phyloP scores from a whole-genome alignment of 148 eudicot species.

The Fagopyrum esculentum region DNA sequence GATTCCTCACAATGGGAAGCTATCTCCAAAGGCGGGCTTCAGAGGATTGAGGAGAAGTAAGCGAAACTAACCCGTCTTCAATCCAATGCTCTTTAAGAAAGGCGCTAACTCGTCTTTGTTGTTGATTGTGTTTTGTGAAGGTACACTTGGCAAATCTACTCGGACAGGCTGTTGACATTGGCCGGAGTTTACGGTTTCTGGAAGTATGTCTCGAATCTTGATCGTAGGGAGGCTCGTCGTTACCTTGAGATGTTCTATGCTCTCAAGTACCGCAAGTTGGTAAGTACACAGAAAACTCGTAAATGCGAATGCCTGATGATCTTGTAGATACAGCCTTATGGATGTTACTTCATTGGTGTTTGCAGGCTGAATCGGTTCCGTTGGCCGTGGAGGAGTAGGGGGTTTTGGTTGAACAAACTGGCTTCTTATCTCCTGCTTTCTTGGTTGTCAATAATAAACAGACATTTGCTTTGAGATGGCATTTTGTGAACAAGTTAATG shows the following conservation, averaged over 20 bases:
- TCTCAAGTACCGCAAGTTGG: conserved; percentile 85
- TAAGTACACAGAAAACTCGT: conserved; percentile 17
- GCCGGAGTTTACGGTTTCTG: conserved; percentile 98
- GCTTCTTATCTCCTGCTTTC: background rate
- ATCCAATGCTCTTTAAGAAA: background rate
- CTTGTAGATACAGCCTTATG: background rate
- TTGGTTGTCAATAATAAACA: conserved; percentile 8
- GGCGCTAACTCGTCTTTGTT: background rate
- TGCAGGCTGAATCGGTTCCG: conserved; percentile 93
- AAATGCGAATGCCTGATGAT: background rate
- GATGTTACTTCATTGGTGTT: conserved; percentile 1
- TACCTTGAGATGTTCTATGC: conserved; percentile 96
- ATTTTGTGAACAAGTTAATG: background rate
- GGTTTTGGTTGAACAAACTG: background rate
- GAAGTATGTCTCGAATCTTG: conserved; percentile 79
- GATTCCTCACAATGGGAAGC: conserved; percentile 80
- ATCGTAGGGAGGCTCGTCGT: conserved; percentile 84
- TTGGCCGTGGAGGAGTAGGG: conserved; percentile 48
- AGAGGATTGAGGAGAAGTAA: conserved; percentile 77
- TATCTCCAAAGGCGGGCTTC: conserved; percentile 71
- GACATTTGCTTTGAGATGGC: conserved; percentile 5
- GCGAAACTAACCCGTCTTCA: background rate
- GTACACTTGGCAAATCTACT: conserved; percentile 95
- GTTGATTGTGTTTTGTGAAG: conserved; percentile 1
- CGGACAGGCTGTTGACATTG: conserved; percentile 71